These are phyloP conservation scores for Tagetes patula DNA, from an alignment of 129 eudicot genomes.

Conservation along the genomic window DNA sequence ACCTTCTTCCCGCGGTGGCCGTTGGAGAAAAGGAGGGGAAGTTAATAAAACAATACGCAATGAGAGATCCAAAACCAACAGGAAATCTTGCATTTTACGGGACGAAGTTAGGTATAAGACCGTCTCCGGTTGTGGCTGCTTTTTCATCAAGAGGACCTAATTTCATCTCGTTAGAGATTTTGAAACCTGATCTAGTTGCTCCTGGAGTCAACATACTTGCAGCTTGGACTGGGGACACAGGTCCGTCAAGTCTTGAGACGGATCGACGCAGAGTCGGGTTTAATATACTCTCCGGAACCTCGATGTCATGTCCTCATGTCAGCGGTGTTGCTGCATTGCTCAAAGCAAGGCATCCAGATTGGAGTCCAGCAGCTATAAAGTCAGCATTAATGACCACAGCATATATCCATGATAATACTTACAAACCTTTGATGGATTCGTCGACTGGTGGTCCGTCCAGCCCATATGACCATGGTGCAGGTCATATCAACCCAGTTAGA, in stretches of 20 bases:
- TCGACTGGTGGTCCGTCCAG: slow-evolving; percentile 50
- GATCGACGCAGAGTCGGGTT: slow-evolving; percentile 63
- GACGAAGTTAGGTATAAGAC: slow-evolving; percentile 58
- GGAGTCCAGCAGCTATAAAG: slow-evolving; percentile 93
- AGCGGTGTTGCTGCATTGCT: slow-evolving; percentile 88
- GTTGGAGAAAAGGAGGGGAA: slow-evolving; percentile 76
- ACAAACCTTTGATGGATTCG: slow-evolving; percentile 55
- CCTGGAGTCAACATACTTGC: slow-evolving; percentile 97
- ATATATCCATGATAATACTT: slow-evolving; percentile 59
- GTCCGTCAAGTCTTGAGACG: slow-evolving; percentile 70
- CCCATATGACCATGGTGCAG: slow-evolving; percentile 88
- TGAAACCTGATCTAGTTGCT: slow-evolving; percentile 84
- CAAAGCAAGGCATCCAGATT: slow-evolving; percentile 71
- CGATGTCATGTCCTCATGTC: slow-evolving; percentile 97
- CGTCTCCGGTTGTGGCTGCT: slow-evolving; percentile 92
- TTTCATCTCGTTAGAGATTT: slow-evolving; percentile 57
- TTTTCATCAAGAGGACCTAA: slow-evolving; percentile 94
- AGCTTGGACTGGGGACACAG: slow-evolving; percentile 71
- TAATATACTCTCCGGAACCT: slow-evolving; percentile 82
- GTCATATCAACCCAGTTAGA: slow-evolving; percentile 70
- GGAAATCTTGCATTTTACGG: slow-evolving; percentile 75
- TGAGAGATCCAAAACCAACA: slow-evolving; percentile 40
- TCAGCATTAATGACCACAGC: slow-evolving; percentile 97
- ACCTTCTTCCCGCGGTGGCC: slow-evolving; percentile 80
- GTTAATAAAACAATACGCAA: slow-evolving; percentile 54